Evolutionary conservation across 176 grass and related monocot genomes (phyloP), one percentile per base, ranked within the genome.

Genomic region (Musa beccarii): DNA sequence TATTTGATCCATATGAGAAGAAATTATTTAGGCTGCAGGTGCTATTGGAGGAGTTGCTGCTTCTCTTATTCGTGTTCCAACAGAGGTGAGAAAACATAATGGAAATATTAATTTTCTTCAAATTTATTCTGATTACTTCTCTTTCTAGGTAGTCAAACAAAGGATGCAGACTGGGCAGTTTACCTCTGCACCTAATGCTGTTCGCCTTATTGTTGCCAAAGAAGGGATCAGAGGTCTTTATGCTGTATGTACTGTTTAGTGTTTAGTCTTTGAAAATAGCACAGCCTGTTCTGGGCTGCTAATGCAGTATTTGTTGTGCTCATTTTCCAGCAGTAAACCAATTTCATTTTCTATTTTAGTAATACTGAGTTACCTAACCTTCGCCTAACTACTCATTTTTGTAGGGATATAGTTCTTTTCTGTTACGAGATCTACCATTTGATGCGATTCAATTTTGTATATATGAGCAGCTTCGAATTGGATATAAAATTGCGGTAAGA

Each of bases 391-490:
- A 51, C 19, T 80, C 24, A 29, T 56, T 24, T 85, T 76, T 86
- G 16, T 75, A 93, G 94, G 94, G 94, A 52, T 98, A 98, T 80
- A 79, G 82, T 76, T 98, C 94, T 54, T 98, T 98, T 91, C 81
- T 98, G 25, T 77, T 98, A 73, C 84, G 94, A 80, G 94, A 98
- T 89, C 84, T 93, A 34, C 90, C 94, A 9, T 98, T 98, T 49
- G 95, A 98, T 61, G 95, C 90, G 7, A 93, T 98, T 59, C 95
- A 98, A 13, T 98, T 98, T 51, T 98, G 95, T 63, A 84, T 98
- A 84, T 93, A 98, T 19, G 95, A 98, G 81, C 95, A 98, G 77
- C 86, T 98, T 79, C 88, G 90, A 75, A 87, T 93, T 73, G 95
- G 95, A 71, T 93, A 98, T 74, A 98, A 89, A 75, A 21, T 83